Percentiles rank a stretch among this genome's conserved stretches.
These are phyloP conservation scores for Nyctanthes arbortristis DNA, from an alignment of 257 asterid species.

Conservation along the genomic window DNA sequence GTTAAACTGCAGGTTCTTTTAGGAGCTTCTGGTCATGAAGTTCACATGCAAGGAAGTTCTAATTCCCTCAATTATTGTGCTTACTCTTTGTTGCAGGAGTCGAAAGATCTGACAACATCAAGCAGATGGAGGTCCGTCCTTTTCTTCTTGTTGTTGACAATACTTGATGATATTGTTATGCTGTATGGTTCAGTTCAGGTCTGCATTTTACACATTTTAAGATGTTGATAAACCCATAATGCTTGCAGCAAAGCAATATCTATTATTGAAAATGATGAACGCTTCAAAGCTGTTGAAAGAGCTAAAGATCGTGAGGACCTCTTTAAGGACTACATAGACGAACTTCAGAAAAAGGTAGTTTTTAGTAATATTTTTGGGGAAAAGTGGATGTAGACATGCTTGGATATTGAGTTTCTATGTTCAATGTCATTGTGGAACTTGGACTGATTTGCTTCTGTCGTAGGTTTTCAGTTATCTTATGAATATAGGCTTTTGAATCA, in stretches of 20 bases:
- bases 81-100: constrained; percentile 55
- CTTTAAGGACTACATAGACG: constrained; percentile 68
- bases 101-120: constrained; percentile 67
- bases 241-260: constrained; percentile 69
- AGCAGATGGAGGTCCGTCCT: constrained; percentile 79
- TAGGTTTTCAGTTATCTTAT: not conserved
- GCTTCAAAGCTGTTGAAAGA: constrained; percentile 83
- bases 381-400: not conserved
- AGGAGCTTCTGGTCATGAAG: constrained; percentile 3
- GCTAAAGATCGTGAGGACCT: constrained; percentile 84
- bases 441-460: not conserved
- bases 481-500: not conserved
- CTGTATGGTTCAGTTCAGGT: constrained; percentile 4
- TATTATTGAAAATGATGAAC: constrained; percentile 78
- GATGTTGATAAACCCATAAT: constrained; percentile 4
- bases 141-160: constrained; percentile 1
- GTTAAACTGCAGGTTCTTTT: constrained; percentile 17
- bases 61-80: constrained; percentile 1
- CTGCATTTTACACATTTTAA: constrained; percentile 18
- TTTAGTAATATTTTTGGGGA: constrained; percentile 8
- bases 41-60: constrained; percentile 9
- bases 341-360: constrained; percentile 76
- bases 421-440: not conserved
- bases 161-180: constrained; percentile 6
- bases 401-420: not conserved